phyloP scores from a whole-genome alignment of 2,329 filamentous ascomycete genomes.

The Daldinia sp. region DNA sequence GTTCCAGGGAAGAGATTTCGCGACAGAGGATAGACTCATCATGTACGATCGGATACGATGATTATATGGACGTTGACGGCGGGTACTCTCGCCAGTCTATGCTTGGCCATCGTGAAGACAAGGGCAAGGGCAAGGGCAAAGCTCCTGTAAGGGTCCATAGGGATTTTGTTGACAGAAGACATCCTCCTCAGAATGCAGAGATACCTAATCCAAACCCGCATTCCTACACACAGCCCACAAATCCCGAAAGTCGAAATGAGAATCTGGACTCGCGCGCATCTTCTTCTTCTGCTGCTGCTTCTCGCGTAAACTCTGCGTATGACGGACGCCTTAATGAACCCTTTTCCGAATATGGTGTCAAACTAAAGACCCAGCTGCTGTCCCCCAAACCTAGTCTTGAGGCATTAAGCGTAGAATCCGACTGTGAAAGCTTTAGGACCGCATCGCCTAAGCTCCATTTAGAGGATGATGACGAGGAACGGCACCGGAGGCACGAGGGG shows the following conservation, averaged over 20 bases:
- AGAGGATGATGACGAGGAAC: neutral
- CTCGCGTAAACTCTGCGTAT: neutral
- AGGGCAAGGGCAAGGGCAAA: conserved; percentile 26
- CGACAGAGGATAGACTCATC: neutral
- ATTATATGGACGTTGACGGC: neutral
- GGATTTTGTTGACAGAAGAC: neutral
- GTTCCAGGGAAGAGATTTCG: neutral
- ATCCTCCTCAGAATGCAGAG: neutral
- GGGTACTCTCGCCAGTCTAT: neutral
- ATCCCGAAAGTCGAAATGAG: neutral
- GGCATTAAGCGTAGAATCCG: neutral
- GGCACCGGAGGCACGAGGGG: conserved; percentile 27
- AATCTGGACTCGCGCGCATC: neutral
- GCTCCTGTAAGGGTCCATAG: conserved; percentile 6
- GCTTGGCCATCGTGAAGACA: neutral
- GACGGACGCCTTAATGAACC: neutral
- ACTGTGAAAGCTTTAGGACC: neutral
- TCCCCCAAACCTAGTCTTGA: neutral
- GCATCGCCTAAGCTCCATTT: conserved; percentile 1
- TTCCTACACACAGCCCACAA: neutral
- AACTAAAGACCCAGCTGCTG: neutral
- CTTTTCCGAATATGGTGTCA: neutral
- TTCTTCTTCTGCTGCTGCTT: neutral
- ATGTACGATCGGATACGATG: neutral
- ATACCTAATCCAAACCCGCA: conserved; percentile 5